Evolutionary conservation across 306 rosid species (phyloP), one percentile per base, ranked within the genome.

Genomic region (Prunus padus): DNA sequence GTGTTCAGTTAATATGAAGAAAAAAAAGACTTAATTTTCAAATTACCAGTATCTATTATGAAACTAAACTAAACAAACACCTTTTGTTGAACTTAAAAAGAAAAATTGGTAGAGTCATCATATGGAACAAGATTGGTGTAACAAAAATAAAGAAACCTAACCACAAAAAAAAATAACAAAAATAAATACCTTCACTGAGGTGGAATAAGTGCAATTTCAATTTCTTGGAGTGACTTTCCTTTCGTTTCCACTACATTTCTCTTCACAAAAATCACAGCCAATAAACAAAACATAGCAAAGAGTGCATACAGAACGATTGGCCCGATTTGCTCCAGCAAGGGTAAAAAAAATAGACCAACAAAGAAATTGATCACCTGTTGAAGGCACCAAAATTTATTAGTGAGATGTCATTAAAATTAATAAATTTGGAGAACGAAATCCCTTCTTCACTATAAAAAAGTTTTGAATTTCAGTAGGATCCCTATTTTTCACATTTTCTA

Each of bases 211-310:
- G 93, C 97, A 69, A 85, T 72, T 86, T 92, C 96, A 79, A 92
- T 92, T 88, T 92, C 97, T 81, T 92, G 97, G 55, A 92, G 97
- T 23, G 97, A 88, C 83, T 90, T 92, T 78, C 97, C 96, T 81
- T 92, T 92, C 10, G 96, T 92, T 87, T 92, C 93, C 74, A 92
- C 83, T 61, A 92, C 86, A 84, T 81, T 82, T 80, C 85, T 90
- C 87, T 85, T 88, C 88, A 92, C 96, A 83, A 82, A 92, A 51
- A 86, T 16, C 76, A 85, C 96, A 3, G 93, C 90, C 26, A 75
- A 2, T 79, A 84, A 28, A 85, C 93, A 90, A 61, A 87, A 88
- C 14, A 82, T 64, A 44, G 87, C 96, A 78, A 92, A 92, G 76
- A 74, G 69, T 51, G 74, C 31, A 75, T 90, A 92, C 82, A 90